Conservation (phyloP, 768 basidiomycete genomes). For the Mycena venus region DNA sequence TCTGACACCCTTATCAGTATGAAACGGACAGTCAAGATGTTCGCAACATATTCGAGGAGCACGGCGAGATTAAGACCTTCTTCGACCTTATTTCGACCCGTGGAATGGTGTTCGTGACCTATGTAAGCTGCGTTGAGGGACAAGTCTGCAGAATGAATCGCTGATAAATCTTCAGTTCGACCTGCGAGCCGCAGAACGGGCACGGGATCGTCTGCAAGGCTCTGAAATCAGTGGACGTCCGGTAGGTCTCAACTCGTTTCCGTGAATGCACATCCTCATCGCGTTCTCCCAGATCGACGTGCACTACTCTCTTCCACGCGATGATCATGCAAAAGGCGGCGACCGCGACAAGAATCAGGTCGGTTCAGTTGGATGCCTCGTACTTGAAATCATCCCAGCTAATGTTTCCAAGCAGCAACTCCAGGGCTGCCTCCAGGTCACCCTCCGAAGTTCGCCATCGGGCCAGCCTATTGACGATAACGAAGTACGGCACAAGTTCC, state of each 20-base stretch:
- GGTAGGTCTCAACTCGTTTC: slow-evolving; percentile 62
- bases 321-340: slow-evolving; percentile 78
- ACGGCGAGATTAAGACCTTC: slow-evolving; percentile 97
- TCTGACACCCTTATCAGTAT: slow-evolving; percentile 65
- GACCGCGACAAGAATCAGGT: slow-evolving; percentile 90
- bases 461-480: slow-evolving; percentile 83
- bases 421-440: slow-evolving; percentile 88
- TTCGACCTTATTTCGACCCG: slow-evolving; percentile 95
- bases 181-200: slow-evolving; percentile 91
- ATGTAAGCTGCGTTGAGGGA: slow-evolving; percentile 71
- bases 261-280: slow-evolving; percentile 21
- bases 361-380: slow-evolving; percentile 28
- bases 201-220: slow-evolving; percentile 91
- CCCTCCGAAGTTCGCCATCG: slow-evolving; percentile 77
- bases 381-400: neutral
- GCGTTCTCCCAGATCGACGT: slow-evolving; percentile 88
- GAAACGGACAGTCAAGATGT: slow-evolving; percentile 91
- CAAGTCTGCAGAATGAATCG: slow-evolving; percentile 16
- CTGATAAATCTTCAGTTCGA: slow-evolving; percentile 74
- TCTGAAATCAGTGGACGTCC: slow-evolving; percentile 90
- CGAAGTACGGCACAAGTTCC: slow-evolving; percentile 88
- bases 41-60: slow-evolving; percentile 88
- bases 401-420: slow-evolving; percentile 62
- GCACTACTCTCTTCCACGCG: slow-evolving; percentile 95
- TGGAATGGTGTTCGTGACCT: slow-evolving; percentile 99